A percentile compares a stretch with the other conserved stretches of the same genome.
These are phyloP conservation scores for Arthrobotrys pseudoclavata DNA, from an alignment of 2,329 filamentous ascomycete genomes.

Conservation along the genomic window DNA sequence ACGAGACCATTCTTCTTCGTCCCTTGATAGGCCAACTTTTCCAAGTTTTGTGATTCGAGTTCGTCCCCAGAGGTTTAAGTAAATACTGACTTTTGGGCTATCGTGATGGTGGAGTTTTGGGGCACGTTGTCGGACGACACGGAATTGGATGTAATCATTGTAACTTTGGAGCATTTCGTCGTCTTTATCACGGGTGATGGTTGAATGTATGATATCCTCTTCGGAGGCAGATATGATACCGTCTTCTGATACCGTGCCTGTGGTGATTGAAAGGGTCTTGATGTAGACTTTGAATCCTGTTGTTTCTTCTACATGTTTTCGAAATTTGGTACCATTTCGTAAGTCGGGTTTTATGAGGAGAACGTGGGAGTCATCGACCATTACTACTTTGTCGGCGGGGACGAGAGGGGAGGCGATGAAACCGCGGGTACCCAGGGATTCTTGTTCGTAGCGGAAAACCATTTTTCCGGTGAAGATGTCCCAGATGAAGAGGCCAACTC, in stretches of 20 bases:
- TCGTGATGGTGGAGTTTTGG: slow-evolving; percentile 55
- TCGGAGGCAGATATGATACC: slow-evolving; percentile 29
- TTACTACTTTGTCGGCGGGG: slow-evolving; percentile 47
- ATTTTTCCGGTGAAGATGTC: slow-evolving; percentile 49
- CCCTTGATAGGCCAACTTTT: slow-evolving; percentile 9
- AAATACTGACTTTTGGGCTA: slow-evolving; percentile 41
- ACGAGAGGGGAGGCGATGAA: slow-evolving; percentile 37
- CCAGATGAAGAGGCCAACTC: slow-evolving; percentile 55
- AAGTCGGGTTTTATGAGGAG: slow-evolving; percentile 52
- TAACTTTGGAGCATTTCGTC: slow-evolving; percentile 52
- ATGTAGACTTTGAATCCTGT: slow-evolving; percentile 53
- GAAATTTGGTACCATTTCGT: slow-evolving; percentile 44
- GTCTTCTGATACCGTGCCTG: slow-evolving; percentile 35
- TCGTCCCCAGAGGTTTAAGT: slow-evolving; percentile 53
- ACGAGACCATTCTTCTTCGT: slow-evolving; percentile 35
- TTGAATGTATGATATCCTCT: slow-evolving; percentile 34
- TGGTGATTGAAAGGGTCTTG: slow-evolving; percentile 34
- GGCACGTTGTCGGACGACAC: slow-evolving; percentile 46
- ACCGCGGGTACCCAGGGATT: slow-evolving; percentile 40
- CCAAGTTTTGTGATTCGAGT: slow-evolving; percentile 26
- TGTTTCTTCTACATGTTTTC: slow-evolving; percentile 29
- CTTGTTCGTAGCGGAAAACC: slow-evolving; percentile 51
- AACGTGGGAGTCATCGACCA: slow-evolving; percentile 54
- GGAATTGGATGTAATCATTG: slow-evolving; percentile 52
- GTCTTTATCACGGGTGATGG: slow-evolving; percentile 52